These are phyloP conservation scores for Wolfiporia cocos DNA, from an alignment of 1,284 basidiomycete genomes.

Conservation along the genomic window DNA sequence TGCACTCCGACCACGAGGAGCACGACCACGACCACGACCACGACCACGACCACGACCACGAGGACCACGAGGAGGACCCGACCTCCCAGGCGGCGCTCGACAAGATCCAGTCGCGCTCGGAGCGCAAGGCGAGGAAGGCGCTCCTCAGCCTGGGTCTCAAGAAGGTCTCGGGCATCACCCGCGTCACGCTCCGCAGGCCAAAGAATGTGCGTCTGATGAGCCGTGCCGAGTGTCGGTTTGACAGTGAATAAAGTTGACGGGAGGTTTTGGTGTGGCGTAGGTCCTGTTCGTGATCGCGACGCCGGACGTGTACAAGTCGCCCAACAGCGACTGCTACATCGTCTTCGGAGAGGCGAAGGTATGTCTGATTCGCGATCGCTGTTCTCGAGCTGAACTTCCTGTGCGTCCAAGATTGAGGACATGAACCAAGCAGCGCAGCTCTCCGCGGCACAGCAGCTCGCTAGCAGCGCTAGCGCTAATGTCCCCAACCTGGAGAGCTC, in stretches of 20 bases:
- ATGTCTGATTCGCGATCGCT: constrained; percentile 6
- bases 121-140: constrained; percentile 89
- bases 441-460: constrained; percentile 80
- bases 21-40: constrained; percentile 49
- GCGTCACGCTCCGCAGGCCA: constrained; percentile 91
- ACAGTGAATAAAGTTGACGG: neutral
- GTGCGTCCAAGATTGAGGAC: constrained; percentile 73
- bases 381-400: neutral
- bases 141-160: constrained; percentile 86
- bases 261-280: constrained; percentile 30
- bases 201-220: constrained; percentile 68
- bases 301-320: constrained; percentile 97
- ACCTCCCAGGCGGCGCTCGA: constrained; percentile 82
- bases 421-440: constrained; percentile 83
- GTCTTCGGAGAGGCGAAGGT: constrained; percentile 98
- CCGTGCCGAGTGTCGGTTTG: no score
- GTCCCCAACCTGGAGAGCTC: constrained; percentile 49
- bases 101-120: constrained; percentile 89
- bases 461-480: constrained; percentile 44
- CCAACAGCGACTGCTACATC: constrained; percentile 96
- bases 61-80: constrained; percentile 64
- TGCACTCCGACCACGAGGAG: constrained; percentile 70
- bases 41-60: constrained; percentile 45
- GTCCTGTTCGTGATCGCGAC: constrained; percentile 89
- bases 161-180: constrained; percentile 87